Evolutionary conservation across 257 asterid species (phyloP).

Genomic region (Osmanthus fragrans): DNA sequence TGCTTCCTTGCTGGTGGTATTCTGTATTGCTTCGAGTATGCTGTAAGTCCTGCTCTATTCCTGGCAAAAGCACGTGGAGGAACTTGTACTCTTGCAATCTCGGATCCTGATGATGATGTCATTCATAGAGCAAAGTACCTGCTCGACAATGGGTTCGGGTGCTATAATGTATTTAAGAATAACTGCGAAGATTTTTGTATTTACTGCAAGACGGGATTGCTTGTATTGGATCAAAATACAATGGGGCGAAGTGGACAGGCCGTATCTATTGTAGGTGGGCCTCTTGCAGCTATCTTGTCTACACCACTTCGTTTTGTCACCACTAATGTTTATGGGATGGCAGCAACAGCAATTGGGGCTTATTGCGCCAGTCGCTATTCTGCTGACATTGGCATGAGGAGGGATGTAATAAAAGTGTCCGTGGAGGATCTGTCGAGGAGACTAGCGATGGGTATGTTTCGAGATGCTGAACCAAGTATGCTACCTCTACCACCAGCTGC

Average conservation of each 20-base stretch:
- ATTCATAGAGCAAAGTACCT: slow-evolving; percentile 76
- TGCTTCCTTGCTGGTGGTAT: slow-evolving; percentile 94
- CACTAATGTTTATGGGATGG: slow-evolving; percentile 70
- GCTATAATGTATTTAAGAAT: slow-evolving; percentile 81
- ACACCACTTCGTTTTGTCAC: slow-evolving; percentile 76
- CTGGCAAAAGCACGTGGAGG: slow-evolving; percentile 96
- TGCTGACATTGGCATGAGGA: slow-evolving; percentile 84
- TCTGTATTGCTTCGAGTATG: slow-evolving; percentile 77
- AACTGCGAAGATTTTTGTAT: slow-evolving; percentile 96
- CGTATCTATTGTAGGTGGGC: slow-evolving; percentile 74
- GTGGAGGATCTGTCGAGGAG: slow-evolving; percentile 74
- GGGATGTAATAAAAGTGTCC: slow-evolving; percentile 62
- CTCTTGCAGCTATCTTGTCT: slow-evolving; percentile 82
- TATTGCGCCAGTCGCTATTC: slow-evolving; percentile 89
- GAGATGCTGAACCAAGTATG: slow-evolving; percentile 45
- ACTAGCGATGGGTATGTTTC: slow-evolving; percentile 54
- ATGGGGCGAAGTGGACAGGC: slow-evolving; percentile 97
- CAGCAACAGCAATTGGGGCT: slow-evolving; percentile 68
- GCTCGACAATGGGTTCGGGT: slow-evolving; percentile 76
- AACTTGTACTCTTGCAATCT: slow-evolving; percentile 79
- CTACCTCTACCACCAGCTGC: not conserved
- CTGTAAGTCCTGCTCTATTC: slow-evolving; percentile 72
- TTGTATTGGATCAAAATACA: slow-evolving; percentile 59
- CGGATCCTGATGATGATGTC: slow-evolving; percentile 59
- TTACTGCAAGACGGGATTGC: slow-evolving; percentile 92